phyloP scores from a whole-genome alignment of 23 red algal genomes.

The Gracilariopsis chorda region DNA sequence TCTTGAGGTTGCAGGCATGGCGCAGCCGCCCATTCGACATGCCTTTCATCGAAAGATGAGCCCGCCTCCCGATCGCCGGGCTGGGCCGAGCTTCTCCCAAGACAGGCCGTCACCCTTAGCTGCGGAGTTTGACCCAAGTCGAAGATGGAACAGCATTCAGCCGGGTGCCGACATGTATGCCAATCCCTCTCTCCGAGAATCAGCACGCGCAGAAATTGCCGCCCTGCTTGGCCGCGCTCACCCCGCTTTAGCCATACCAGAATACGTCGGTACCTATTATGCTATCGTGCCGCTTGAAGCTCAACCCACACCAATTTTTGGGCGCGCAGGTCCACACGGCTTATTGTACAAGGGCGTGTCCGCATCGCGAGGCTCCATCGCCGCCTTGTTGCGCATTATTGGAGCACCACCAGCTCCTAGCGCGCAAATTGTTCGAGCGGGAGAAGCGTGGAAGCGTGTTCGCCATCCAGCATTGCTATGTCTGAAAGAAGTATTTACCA shows the following conservation, averaged over 20 bases:
- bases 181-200: constrained; percentile 52
- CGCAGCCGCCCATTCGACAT: background rate
- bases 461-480: constrained; percentile 56
- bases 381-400: constrained; percentile 53
- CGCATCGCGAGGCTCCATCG: constrained; percentile 17
- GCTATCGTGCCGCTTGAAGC: constrained; percentile 56
- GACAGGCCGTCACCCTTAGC: constrained; percentile 2
- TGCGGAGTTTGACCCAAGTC: constrained; percentile 5
- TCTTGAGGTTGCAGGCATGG: background rate
- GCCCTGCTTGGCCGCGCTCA: constrained; percentile 41
- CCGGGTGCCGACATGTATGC: constrained; percentile 48
- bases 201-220: constrained; percentile 57
- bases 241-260: constrained; percentile 29
- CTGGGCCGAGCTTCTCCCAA: constrained; percentile 10
- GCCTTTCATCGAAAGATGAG: background rate
- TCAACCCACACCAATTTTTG: constrained; percentile 21
- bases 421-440: constrained; percentile 68
- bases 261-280: constrained; percentile 58
- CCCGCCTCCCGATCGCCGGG: constrained; percentile 13
- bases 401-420: constrained; percentile 60
- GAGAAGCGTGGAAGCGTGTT: constrained; percentile 57
- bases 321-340: constrained; percentile 19
- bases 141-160: constrained; percentile 5
- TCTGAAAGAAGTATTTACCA: constrained; percentile 74
- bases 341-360: constrained; percentile 79